Conservation (phyloP, 768 basidiomycete species). For the Leccinum disarticulatum region DNA sequence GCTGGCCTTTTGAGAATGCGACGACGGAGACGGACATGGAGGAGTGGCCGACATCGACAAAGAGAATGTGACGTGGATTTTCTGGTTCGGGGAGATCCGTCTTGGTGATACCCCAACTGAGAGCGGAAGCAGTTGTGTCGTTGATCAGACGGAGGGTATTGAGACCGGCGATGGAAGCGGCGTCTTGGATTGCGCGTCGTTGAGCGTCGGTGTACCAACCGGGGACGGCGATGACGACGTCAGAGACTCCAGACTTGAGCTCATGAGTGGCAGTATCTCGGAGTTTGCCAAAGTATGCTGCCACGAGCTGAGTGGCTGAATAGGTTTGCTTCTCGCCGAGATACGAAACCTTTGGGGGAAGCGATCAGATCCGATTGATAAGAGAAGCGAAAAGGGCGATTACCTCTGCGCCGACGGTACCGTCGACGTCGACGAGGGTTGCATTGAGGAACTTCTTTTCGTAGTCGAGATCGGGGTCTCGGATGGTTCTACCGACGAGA, state of each 20-base stretch:
- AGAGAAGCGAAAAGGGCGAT: not conserved
- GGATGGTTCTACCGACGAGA: slow-evolving; percentile 76
- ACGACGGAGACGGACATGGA: slow-evolving; percentile 84
- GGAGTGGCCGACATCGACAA: slow-evolving; percentile 95
- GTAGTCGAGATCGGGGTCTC: slow-evolving; percentile 78
- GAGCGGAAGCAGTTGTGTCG: slow-evolving; percentile 92
- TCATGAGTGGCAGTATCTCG: slow-evolving; percentile 84
- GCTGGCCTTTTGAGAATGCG: slow-evolving; percentile 92
- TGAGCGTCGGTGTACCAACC: slow-evolving; percentile 97
- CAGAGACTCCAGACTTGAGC: slow-evolving; percentile 82
- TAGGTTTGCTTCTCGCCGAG: slow-evolving; percentile 77
- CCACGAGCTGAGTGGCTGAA: slow-evolving; percentile 90
- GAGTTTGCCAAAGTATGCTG: slow-evolving; percentile 86
- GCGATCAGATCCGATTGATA: slow-evolving; percentile 14
- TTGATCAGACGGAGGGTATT: slow-evolving; percentile 95
- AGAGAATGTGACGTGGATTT: slow-evolving; percentile 81
- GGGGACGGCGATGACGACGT: slow-evolving; percentile 94
- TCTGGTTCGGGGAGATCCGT: slow-evolving; percentile 89
- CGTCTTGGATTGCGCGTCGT: slow-evolving; percentile 85
- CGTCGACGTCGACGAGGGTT: slow-evolving; percentile 78
- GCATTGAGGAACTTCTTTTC: slow-evolving; percentile 94
- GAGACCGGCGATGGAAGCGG: slow-evolving; percentile 85
- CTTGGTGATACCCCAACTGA: slow-evolving; percentile 99
- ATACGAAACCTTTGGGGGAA: slow-evolving; percentile 70
- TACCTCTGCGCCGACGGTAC: slow-evolving; percentile 85